phyloP scores from a whole-genome alignment of 2,329 filamentous ascomycete genomes.

The Didymella pinodella region DNA sequence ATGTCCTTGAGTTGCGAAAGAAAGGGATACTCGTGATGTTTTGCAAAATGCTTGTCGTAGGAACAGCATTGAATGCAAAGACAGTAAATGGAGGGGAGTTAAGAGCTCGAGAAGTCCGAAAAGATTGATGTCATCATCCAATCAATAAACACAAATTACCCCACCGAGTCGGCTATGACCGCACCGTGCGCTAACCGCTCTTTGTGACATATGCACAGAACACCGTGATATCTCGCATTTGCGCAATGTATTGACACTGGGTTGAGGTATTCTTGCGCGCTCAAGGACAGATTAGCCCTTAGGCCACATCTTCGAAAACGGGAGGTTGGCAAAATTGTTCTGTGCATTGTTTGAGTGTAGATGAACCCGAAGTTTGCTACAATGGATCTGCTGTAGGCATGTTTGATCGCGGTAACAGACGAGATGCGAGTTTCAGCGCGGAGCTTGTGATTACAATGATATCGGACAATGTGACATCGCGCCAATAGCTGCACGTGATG shows the following conservation, averaged over 20 bases:
- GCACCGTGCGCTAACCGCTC: constrained; percentile 16
- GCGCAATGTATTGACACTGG: too few relatives aligned
- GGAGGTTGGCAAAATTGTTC: neutral
- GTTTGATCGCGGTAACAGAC: neutral
- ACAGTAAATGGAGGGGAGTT: constrained; percentile 15
- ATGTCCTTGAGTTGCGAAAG: constrained; percentile 18
- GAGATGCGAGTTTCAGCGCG: neutral
- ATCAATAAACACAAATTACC: constrained; percentile 26
- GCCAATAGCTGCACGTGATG: constrained; percentile 13
- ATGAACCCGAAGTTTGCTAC: neutral
- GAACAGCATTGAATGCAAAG: constrained; percentile 36
- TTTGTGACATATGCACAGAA: constrained; percentile 3
- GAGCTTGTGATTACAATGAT: too few relatives aligned
- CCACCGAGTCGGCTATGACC: constrained; percentile 29
- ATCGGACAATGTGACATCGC: neutral
- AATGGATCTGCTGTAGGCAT: neutral
- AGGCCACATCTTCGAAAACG: neutral
- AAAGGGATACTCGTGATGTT: constrained; percentile 15
- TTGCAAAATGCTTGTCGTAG: constrained; percentile 26
- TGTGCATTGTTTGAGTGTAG: neutral
- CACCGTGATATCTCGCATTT: neutral
- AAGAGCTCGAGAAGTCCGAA: constrained; percentile 45
- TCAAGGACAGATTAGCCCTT: neutral
- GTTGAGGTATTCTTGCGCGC: neutral
- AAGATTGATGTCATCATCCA: constrained; percentile 33